Percentiles rank a stretch among this genome's conserved stretches.
phyloP scores from a whole-genome alignment of 2,329 filamentous ascomycete species.

The Colletotrichum paranaense region DNA sequence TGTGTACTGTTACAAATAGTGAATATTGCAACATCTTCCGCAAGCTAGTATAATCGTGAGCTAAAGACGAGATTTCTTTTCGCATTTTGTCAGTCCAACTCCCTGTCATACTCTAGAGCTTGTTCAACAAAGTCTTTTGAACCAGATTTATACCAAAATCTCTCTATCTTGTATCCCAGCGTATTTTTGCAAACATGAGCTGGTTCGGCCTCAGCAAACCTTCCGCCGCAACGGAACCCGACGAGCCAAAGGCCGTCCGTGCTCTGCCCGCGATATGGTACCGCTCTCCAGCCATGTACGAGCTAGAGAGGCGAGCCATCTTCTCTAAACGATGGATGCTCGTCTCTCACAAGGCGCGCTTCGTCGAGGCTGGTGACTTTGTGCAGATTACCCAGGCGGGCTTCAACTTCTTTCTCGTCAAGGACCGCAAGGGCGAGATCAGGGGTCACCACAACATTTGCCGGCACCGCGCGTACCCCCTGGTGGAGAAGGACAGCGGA shows the following conservation, averaged over 20 bases:
- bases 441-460: slow-evolving; percentile 36
- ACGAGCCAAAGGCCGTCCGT: background rate
- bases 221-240: too few species aligned
- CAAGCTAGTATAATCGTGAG: background rate
- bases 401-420: slow-evolving; percentile 36
- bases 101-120: background rate
- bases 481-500: slow-evolving; percentile 36
- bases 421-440: slow-evolving; percentile 32
- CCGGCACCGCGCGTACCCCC: slow-evolving; percentile 35
- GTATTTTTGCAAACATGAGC: background rate
- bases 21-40: background rate
- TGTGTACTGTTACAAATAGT: background rate
- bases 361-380: slow-evolving; percentile 34
- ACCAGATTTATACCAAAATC: background rate
- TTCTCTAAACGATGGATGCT: slow-evolving; percentile 49
- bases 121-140: background rate
- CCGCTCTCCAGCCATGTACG: slow-evolving; percentile 47
- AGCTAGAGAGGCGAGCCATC: slow-evolving; percentile 52
- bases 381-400: slow-evolving; percentile 33
- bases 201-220: background rate
- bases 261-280: slow-evolving; percentile 41
- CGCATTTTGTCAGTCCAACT: background rate
- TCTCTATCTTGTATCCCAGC: background rate
- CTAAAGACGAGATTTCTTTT: background rate
- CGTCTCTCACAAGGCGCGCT: slow-evolving; percentile 37